Evolutionary conservation across 2,329 filamentous ascomycete genomes (phyloP), one percentile per base, ranked within the genome.

Genomic region (Claviceps monticola): DNA sequence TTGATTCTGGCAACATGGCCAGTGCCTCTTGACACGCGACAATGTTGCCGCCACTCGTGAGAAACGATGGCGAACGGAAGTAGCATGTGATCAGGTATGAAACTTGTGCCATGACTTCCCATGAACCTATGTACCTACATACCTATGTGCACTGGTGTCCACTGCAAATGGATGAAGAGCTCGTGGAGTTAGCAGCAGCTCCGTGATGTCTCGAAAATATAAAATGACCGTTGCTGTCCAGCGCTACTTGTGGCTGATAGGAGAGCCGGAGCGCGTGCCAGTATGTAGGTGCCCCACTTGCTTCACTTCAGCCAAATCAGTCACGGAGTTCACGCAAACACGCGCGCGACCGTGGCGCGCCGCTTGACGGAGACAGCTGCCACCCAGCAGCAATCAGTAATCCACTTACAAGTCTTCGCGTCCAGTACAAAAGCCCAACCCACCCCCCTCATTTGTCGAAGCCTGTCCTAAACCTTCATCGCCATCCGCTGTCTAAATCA

Each of bases 381-480:
- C 55, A 55, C 56, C 26, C 57, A 42, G 17, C 54, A 57, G 56
- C 64, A 78, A 80, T 81, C 78, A 80, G 78, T 77, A 79, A 74
- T 66, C 66, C 68, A 68, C 68, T 69, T 68, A 65, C 64, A 66
- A 65, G 66, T 58, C 60, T 66, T 68, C 73, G 72, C 74, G 71
- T 73, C 69, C 73, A 77, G 71, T 80, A 81, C 77, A 80, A 79
- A 80, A 79, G 68, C 68, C 69, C 71, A 70, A 64, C 62, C 64
- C 64, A 66, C 71, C 73, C 74, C 75, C 74, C 72, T 1, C 66
- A 72, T 69, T 63, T 68, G 67, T 66, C 66, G 65, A 63, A 61
- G 62, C 65, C 65, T 69, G 66, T 68, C 72, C 69, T 70, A 70
- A 71, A 68, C 69, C 69, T 65, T 68, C 58, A 63, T 62, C 62